These are phyloP conservation scores for Lanzia echinophila DNA, from an alignment of 2,329 filamentous ascomycete species.

Conservation along the genomic window DNA sequence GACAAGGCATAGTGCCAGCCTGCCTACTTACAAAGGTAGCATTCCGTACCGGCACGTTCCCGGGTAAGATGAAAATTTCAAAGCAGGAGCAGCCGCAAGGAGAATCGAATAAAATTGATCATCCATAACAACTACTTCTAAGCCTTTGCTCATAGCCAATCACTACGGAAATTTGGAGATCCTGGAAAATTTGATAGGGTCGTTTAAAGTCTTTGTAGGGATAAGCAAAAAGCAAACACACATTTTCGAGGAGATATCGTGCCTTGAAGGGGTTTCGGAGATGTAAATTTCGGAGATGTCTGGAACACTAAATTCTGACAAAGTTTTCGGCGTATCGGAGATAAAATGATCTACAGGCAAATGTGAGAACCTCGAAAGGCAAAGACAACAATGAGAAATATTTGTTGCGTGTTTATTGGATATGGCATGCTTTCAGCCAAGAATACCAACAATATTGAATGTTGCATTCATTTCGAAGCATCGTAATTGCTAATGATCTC, in stretches of 20 bases:
- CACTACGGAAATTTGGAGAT: not conserved
- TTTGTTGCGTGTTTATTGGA: not conserved
- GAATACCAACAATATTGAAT: no score
- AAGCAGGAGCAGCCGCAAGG: no score
- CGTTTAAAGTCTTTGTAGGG: not conserved
- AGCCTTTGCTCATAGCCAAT: not conserved
- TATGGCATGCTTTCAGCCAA: no score
- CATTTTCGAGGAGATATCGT: not conserved
- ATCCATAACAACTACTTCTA: not conserved
- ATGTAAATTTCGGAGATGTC: conserved; percentile 3
- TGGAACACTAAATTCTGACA: conserved; percentile 5
- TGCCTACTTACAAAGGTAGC: not conserved
- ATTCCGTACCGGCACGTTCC: not conserved
- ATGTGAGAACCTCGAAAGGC: no score
- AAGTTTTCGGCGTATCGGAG: conserved; percentile 1
- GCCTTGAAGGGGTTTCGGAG: conserved; percentile 5
- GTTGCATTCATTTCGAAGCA: no score
- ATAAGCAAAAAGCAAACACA: not conserved
- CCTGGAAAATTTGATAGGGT: not conserved
- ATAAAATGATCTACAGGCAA: not conserved
- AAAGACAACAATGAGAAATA: not conserved
- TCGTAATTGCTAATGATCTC: no score
- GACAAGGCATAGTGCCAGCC: not conserved
- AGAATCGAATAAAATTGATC: not conserved
- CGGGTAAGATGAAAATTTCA: not conserved